phyloP scores from a whole-genome alignment of 2,329 filamentous ascomycete species.

The Zarea fungicola region DNA sequence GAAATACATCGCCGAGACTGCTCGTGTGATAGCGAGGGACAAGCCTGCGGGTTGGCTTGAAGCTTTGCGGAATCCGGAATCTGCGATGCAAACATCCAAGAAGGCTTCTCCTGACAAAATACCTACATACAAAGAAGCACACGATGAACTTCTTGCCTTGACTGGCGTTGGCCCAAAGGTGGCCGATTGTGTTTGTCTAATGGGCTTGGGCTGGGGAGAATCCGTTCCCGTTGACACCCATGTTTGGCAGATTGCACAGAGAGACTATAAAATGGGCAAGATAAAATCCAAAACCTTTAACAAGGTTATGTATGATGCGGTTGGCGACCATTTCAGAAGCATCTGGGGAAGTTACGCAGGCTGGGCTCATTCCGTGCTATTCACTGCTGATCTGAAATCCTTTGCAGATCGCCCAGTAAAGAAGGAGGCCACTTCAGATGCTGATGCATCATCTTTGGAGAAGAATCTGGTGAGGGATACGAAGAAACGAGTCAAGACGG shows the following conservation, averaged over 20 bases:
- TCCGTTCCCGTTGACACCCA: constrained; percentile 96
- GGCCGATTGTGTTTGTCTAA: constrained; percentile 91
- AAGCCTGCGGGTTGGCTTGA: constrained; percentile 72
- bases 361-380: constrained; percentile 96
- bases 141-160: constrained; percentile 70
- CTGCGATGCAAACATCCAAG: constrained; percentile 40
- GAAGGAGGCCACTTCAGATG: constrained; percentile 1
- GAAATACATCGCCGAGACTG: constrained; percentile 86
- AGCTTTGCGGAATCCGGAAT: constrained; percentile 69
- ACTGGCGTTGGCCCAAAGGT: constrained; percentile 95
- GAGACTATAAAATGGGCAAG: constrained; percentile 91
- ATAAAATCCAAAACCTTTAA: constrained; percentile 80
- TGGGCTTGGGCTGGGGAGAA: constrained; percentile 95
- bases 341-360: constrained; percentile 93
- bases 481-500: constrained; percentile 20
- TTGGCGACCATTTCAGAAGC: constrained; percentile 82
- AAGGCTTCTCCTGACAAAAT: constrained; percentile 40
- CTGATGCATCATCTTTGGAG: neutral
- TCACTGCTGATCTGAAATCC: constrained; percentile 83
- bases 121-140: constrained; percentile 71
- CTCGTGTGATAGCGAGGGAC: constrained; percentile 63
- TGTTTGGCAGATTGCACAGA: constrained; percentile 95
- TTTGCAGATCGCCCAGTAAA: constrained; percentile 60
- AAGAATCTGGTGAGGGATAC: constrained; percentile 15
- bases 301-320: constrained; percentile 80